These are phyloP conservation scores for Hymenotorrendiella dingleyae DNA, from an alignment of 2,329 filamentous ascomycete species.

Conservation along the genomic window DNA sequence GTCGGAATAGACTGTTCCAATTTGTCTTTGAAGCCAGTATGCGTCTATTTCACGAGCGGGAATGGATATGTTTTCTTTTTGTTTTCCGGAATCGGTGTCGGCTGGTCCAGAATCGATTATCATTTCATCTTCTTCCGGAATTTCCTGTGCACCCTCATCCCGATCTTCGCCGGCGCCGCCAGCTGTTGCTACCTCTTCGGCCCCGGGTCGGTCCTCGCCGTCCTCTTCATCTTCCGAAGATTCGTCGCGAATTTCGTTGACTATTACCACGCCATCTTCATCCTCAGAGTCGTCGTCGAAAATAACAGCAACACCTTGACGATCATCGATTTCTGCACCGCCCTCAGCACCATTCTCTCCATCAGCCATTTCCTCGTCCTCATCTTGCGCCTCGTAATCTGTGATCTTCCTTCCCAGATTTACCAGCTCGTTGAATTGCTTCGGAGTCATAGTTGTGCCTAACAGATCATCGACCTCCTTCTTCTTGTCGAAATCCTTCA, in stretches of 20 bases:
- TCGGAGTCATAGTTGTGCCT: conserved; percentile 72
- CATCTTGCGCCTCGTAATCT: conserved; percentile 94
- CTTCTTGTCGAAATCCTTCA: conserved; percentile 98
- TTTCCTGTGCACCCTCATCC: conserved; percentile 43
- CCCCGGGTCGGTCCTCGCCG: conserved; percentile 50
- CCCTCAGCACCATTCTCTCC: conserved; percentile 59
- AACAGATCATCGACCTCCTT: conserved; percentile 93
- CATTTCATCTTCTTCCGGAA: conserved; percentile 67
- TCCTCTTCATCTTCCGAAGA: conserved; percentile 74
- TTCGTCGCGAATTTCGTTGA: conserved; percentile 84
- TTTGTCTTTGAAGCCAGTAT: conserved; percentile 93
- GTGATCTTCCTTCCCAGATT: conserved; percentile 98
- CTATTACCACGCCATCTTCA: conserved; percentile 70
- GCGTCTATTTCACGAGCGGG: conserved; percentile 89
- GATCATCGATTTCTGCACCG: conserved; percentile 80
- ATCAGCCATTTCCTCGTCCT: conserved; percentile 80
- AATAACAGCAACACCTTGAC: conserved; percentile 93
- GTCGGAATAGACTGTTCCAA: conserved; percentile 82
- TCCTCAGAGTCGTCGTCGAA: conserved; percentile 89
- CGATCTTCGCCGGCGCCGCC: conserved; percentile 42
- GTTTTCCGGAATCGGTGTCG: conserved; percentile 38
- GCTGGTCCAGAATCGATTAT: conserved; percentile 66
- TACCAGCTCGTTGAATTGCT: conserved; percentile 94
- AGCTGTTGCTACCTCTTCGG: conserved; percentile 43
- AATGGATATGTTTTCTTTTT: conserved; percentile 57